Evolutionary conservation across 2,329 filamentous ascomycete species (phyloP), one percentile per base, ranked within the genome.

Genomic region (Fusarium poae): DNA sequence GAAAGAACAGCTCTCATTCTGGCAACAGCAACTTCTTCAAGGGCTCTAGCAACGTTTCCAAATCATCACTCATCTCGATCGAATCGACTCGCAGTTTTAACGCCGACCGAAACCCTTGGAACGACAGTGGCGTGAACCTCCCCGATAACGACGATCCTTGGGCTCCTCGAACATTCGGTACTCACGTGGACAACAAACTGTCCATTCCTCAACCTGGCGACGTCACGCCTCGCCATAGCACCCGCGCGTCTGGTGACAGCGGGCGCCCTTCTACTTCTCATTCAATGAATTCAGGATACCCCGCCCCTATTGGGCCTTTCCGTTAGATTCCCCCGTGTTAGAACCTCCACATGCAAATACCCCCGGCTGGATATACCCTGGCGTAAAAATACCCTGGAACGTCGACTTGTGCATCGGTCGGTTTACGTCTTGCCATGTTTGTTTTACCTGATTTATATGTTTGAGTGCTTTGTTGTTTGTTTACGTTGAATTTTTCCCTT

Each of bases 61-160:
- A 97, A 82, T 96, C 95, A 49, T 97, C 95, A 34, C 89, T 98
- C 72, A 94, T 97, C 73, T 97, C 94, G 67, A 94, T 97, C 79
- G 95, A 98, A 81, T 97, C 94, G 49, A 94, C 94, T 35, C 92
- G 95, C 77, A 97, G 94, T 83, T 90, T 91, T 79, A 90, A 90
- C 68, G 93, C 93, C 72, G 97, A 97, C 80, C 92, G 94, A 80
- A 97, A 97, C 82, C 94, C 94, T 66, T 98, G 95, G 95, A 97
- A 97, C 79, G 95, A 98, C 79, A 97, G 93, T 77, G 95, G 94
- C 75, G 94, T 97, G 77, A 97, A 97, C 78, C 89, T 97, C 72
- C 86, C 92, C 67, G 95, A 97, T 75, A 93, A 97, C 70, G 94
- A 97, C 73, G 88, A 88, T 78, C 85, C 86, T 39, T 90, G 88